These are phyloP conservation scores for Sporothrix globosa DNA, from an alignment of 2,329 filamentous ascomycete genomes.

Conservation along the genomic window DNA sequence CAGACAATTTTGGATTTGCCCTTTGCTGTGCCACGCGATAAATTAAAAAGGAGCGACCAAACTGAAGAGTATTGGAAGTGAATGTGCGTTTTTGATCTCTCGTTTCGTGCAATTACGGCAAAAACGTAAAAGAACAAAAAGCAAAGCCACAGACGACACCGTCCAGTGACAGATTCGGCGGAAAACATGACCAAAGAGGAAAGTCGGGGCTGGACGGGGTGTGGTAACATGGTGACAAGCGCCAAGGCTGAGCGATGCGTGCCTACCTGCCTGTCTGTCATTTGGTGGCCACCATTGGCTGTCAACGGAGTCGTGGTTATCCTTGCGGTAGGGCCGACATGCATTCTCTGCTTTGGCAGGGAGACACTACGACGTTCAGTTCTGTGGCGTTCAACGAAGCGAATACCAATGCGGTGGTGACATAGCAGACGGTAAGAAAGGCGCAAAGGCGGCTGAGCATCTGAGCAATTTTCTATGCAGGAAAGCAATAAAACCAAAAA, in stretches of 20 bases:
- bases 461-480: too few species aligned
- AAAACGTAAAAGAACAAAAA: neutral
- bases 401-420: neutral
- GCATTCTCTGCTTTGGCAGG: neutral
- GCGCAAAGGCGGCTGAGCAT: neutral
- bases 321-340: constrained; percentile 2
- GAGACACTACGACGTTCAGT: too few species aligned
- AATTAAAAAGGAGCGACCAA: neutral
- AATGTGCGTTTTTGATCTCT: too few species aligned
- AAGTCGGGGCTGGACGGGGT: neutral
- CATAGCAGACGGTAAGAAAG: neutral
- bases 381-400: neutral
- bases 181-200: neutral
- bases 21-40: constrained; percentile 11
- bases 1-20: neutral
- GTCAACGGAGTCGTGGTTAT: neutral
- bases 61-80: too few species aligned
- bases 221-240: neutral
- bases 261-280: neutral
- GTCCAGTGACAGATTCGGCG: neutral
- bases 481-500: too few species aligned
- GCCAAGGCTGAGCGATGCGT: neutral
- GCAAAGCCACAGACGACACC: neutral
- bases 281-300: neutral
- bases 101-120: too few species aligned